phyloP scores from a whole-genome alignment of 2,329 filamentous ascomycete species.

The Trichoderma simmonsii region DNA sequence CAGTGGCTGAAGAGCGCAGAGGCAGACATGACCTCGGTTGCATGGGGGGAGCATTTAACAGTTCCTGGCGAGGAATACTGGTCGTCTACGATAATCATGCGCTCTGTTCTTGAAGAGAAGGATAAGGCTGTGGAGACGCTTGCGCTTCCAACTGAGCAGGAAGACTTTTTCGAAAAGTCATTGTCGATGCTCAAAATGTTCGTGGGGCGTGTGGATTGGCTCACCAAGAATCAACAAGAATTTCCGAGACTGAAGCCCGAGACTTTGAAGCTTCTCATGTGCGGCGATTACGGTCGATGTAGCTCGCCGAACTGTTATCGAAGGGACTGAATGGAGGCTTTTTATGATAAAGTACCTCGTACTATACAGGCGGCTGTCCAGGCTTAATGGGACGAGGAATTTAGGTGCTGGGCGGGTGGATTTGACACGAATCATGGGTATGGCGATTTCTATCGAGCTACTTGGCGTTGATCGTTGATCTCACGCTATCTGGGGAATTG shows the following conservation, averaged over 20 bases:
- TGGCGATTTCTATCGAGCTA: neutral
- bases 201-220: neutral
- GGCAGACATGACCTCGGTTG: neutral
- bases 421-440: neutral
- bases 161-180: accelerated
- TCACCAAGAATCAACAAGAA: too few relatives aligned
- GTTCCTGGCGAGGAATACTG: neutral
- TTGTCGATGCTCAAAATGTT: neutral
- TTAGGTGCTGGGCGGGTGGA: neutral
- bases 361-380: too few relatives aligned
- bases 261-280: too few relatives aligned
- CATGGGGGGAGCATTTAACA: too few relatives aligned
- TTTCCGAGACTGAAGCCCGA: neutral
- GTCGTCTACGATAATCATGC: neutral
- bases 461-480: neutral
- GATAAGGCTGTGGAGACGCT: neutral
- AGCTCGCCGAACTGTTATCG: too few relatives aligned
- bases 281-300: too few relatives aligned
- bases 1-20: neutral
- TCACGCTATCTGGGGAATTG: too few relatives aligned
- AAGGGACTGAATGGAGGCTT: too few relatives aligned
- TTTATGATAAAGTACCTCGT: too few relatives aligned
- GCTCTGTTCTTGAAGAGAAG: too few relatives aligned
- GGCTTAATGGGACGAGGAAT: neutral
- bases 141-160: accelerated